phyloP scores from a whole-genome alignment of 257 asterid genomes.

The Handroanthus guayacan region DNA sequence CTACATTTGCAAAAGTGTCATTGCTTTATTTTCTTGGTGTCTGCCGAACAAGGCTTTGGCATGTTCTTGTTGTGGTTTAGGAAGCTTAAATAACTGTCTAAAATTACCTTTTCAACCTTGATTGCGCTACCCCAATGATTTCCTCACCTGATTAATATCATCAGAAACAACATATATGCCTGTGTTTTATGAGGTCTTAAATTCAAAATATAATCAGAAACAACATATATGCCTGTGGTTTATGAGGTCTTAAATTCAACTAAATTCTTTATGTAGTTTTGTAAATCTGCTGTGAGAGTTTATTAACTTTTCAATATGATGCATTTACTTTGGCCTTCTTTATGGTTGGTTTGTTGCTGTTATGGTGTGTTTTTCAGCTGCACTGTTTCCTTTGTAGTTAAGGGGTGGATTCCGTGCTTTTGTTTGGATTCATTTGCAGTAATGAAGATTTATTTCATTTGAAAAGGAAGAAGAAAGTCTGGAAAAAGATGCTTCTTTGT shows the following conservation, averaged over 20 bases:
- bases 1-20: background rate
- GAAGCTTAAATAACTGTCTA: no score
- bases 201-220: background rate
- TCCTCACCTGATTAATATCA: background rate
- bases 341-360: background rate
- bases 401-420: constrained; percentile 12
- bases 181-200: background rate
- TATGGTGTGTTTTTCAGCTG: background rate
- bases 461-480: background rate
- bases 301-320: background rate
- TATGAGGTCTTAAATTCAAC: background rate
- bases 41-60: background rate
- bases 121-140: background rate
- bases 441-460: background rate
- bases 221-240: no score
- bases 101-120: background rate
- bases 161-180: background rate
- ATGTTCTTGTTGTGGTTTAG: constrained; percentile 4
- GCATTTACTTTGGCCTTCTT: background rate
- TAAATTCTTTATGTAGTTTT: background rate
- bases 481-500: background rate
- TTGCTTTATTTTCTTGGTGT: constrained; percentile 22
- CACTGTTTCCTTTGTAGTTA: background rate
- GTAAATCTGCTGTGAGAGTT: background rate
- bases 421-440: constrained; percentile 24